Percentiles rank a stretch among this genome's conserved stretches.
Conservation (phyloP, 257 asterid species). For the Solanum corneliomulleri region DNA sequence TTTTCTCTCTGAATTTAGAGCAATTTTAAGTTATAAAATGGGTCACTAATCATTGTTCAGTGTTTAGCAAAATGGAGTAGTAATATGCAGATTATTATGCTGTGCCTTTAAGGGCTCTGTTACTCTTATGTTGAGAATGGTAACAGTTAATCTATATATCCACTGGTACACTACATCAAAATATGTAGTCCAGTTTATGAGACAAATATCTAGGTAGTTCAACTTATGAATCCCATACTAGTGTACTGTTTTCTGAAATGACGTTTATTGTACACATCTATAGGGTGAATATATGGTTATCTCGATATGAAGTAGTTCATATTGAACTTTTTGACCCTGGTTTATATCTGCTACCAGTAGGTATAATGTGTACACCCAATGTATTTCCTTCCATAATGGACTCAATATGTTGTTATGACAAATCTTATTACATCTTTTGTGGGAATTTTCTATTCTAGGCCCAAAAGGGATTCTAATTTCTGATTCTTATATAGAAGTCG, state of each 20-base stretch:
- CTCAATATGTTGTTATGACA: not conserved
- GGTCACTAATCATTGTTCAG: not conserved
- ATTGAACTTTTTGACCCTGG: not conserved
- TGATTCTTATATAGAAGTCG: not conserved
- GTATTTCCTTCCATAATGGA: not conserved
- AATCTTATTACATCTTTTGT: not conserved
- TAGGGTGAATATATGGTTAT: not conserved
- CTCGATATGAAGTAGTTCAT: not conserved
- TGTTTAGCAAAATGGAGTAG: not conserved
- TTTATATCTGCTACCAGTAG: not conserved
- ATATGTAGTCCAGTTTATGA: not conserved
- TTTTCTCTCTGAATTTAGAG: not conserved
- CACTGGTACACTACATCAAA: no score
- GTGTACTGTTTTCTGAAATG: not conserved
- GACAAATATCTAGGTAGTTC: not conserved
- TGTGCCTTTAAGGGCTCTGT: not conserved
- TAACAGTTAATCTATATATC: no score
- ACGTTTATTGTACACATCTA: not conserved
- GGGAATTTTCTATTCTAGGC: not conserved
- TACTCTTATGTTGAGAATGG: not conserved
- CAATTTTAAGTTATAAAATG: not conserved
- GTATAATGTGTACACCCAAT: not conserved
- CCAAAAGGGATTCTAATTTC: not conserved
- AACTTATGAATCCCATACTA: not conserved
- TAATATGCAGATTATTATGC: not conserved